phyloP scores from a whole-genome alignment of 2,329 filamentous ascomycete species.

The Ophiosphaerella korrae region DNA sequence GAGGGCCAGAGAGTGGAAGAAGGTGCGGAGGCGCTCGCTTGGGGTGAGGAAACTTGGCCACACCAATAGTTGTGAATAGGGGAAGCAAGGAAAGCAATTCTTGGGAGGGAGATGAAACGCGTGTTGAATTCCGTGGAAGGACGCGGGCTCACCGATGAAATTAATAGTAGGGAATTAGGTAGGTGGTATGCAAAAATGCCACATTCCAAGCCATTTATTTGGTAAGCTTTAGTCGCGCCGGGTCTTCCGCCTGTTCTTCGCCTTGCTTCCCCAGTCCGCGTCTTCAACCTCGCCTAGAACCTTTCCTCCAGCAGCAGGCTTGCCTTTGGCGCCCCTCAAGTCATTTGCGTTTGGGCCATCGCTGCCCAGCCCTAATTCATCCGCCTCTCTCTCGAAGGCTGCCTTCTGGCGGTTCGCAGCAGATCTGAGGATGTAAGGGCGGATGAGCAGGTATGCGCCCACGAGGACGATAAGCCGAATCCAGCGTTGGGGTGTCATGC shows the following conservation, averaged over 20 bases:
- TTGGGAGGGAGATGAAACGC: slow-evolving; percentile 24
- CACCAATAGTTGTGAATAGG: slow-evolving; percentile 8
- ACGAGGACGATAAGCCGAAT: slow-evolving; percentile 74
- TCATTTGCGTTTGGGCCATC: slow-evolving; percentile 43
- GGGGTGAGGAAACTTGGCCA: neutral
- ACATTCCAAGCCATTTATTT: neutral
- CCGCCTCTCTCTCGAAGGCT: slow-evolving; percentile 61
- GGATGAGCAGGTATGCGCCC: slow-evolving; percentile 71
- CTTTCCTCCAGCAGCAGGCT: slow-evolving; percentile 50
- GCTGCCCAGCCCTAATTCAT: slow-evolving; percentile 46
- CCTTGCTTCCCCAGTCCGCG: slow-evolving; percentile 58
- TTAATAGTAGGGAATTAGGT: neutral
- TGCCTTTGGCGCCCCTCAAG: slow-evolving; percentile 32
- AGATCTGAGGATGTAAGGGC: slow-evolving; percentile 74
- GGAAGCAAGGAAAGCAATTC: slow-evolving; percentile 26
- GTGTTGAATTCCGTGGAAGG: slow-evolving; percentile 34
- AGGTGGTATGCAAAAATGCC: neutral
- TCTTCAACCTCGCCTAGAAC: slow-evolving; percentile 44
- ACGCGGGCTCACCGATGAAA: neutral
- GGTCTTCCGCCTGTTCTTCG: slow-evolving; percentile 61
- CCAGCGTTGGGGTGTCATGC: slow-evolving; percentile 54
- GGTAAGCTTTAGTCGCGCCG: too few relatives aligned
- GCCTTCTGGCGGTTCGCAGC: slow-evolving; percentile 67
- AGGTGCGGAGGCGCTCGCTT: neutral
- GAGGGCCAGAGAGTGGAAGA: slow-evolving; percentile 5